Percentiles rank a stretch among this genome's conserved stretches.
Conservation (phyloP, 768 basidiomycete genomes). For the Naganishia kalamii region DNA sequence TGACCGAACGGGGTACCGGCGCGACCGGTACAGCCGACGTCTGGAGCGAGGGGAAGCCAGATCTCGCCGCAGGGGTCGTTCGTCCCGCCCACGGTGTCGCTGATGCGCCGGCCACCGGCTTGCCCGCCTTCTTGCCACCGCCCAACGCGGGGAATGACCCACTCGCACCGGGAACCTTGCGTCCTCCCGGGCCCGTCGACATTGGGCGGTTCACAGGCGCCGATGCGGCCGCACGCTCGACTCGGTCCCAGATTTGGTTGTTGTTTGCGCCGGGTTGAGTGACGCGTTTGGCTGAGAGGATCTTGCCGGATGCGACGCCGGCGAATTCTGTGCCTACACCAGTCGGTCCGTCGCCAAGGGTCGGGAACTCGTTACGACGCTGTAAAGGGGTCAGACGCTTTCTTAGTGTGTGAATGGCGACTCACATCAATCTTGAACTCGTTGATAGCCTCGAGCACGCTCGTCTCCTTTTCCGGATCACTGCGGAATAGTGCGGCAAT, state of each 20-base stretch:
- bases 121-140: slow-evolving; percentile 5
- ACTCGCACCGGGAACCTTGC: slow-evolving; percentile 38
- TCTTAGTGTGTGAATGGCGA: neutral
- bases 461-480: slow-evolving; percentile 75
- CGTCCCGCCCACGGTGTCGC: slow-evolving; percentile 38
- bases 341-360: slow-evolving; percentile 49
- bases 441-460: slow-evolving; percentile 70
- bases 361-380: slow-evolving; percentile 82
- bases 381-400: slow-evolving; percentile 35
- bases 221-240: slow-evolving; percentile 65
- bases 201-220: slow-evolving; percentile 28
- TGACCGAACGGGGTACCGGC: slow-evolving; percentile 38
- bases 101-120: slow-evolving; percentile 10
- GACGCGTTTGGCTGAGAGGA: slow-evolving; percentile 73
- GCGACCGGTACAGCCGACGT: slow-evolving; percentile 26
- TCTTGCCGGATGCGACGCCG: slow-evolving; percentile 71
- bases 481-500: slow-evolving; percentile 65
- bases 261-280: slow-evolving; percentile 55
- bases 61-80: slow-evolving; percentile 24
- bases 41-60: slow-evolving; percentile 22
- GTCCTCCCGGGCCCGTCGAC: slow-evolving; percentile 24
- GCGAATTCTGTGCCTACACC: slow-evolving; percentile 57
- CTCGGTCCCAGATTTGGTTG: slow-evolving; percentile 74
- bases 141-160: slow-evolving; percentile 38
- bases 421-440: slow-evolving; percentile 74